Evolutionary conservation across 2,329 filamentous ascomycete genomes (phyloP), one percentile per base, ranked within the genome.

Genomic region (Teratosphaeriaceae sp.): DNA sequence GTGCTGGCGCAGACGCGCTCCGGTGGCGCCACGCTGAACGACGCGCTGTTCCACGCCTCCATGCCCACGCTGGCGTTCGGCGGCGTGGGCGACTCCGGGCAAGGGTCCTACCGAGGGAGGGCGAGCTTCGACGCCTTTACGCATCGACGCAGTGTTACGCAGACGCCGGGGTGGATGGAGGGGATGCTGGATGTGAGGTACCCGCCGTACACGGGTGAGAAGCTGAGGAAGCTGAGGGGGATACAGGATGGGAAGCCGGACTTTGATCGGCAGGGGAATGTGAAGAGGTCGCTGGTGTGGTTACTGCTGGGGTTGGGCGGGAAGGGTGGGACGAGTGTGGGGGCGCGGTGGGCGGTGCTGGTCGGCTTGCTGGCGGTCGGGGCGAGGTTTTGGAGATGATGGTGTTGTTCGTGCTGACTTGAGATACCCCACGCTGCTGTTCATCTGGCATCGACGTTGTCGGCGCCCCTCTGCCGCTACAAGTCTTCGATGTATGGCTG

Each of bases 41-140:
- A 75, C 60, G 74, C 78, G 42, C 84, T 79, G 63, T 82, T 84
- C 68, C 85, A 88, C 62, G 80, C 75, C 46, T 74, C 76, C 18
- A 75, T 92, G 49, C 75, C 78, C 23, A 85, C 81, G 2, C 70
- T 92, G 2, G 73, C 84, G 27, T 94, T 94, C 61, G 88, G 88
- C 50, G 88, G 88, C 55, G 83, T 94, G 7, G 88, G 88, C 50
- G 77, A 84, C 53, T 87, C 82, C 34, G 88, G 88, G 42, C 75
- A 76, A 47, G 88, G 88, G 48, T 70, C 78, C 22, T 90, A 90
- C 70, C 79, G 85, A 54, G 88, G 88, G 47, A 80, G 80, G 58
- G 74, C 83, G n/a, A 78, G 74, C 2, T 86, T 85, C 64, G 81
- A 86, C 54, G 68, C 69, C 51, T 85, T 84, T 59, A 78, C 78